Evolutionary conservation across 2,329 filamentous ascomycete genomes (phyloP).

Genomic region (Alternaria ventricosa): DNA sequence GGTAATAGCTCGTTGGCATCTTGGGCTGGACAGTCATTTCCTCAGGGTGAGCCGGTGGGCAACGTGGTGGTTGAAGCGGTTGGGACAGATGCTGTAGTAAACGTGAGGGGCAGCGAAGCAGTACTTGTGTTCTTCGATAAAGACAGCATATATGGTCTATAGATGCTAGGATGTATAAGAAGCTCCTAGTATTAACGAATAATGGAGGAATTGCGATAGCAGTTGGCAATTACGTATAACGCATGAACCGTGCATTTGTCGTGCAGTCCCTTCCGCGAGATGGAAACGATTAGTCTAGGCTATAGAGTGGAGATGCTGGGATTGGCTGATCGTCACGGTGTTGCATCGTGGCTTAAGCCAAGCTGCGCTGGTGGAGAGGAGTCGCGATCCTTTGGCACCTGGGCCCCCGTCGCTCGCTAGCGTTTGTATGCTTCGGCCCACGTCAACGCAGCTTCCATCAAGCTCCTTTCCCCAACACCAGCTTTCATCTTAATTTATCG

Average conservation of each 20-base stretch:
- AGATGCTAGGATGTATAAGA: background rate
- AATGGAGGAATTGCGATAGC: background rate
- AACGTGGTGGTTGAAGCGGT: slow-evolving; percentile 7
- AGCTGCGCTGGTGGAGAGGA: background rate
- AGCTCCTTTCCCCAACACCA: background rate
- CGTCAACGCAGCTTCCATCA: background rate
- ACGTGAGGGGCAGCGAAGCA: slow-evolving; percentile 11
- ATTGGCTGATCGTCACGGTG: background rate
- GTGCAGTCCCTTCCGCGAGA: background rate
- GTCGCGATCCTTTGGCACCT: background rate
- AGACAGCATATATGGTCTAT: slow-evolving; percentile 7
- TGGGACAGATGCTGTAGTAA: background rate
- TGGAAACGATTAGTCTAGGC: background rate
- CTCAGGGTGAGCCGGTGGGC: slow-evolving; percentile 6
- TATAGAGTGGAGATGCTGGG: background rate
- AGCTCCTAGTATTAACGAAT: background rate
- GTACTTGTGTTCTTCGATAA: slow-evolving; percentile 12
- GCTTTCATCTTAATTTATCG: background rate
- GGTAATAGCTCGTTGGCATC: background rate
- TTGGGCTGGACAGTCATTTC: slow-evolving; percentile 15
- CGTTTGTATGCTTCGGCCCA: background rate
- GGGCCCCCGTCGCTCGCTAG: background rate
- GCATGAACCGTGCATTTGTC: background rate
- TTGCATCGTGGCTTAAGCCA: background rate
- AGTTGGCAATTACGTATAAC: background rate